phyloP scores from a whole-genome alignment of 2,329 filamentous ascomycete genomes.

The Myriosclerotinia duriaeana region DNA sequence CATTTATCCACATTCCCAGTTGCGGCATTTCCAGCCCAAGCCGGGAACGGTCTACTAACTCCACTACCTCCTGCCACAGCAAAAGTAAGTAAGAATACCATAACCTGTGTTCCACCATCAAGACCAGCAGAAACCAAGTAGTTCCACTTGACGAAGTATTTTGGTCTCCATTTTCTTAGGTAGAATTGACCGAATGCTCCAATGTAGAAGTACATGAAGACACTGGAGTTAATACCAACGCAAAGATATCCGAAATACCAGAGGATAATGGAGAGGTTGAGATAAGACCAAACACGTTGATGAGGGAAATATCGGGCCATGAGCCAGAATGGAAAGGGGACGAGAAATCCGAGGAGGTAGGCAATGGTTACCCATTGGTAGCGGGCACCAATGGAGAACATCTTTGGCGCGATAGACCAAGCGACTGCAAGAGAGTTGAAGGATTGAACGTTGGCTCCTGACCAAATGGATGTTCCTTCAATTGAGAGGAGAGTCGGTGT shows the following conservation, averaged over 20 bases:
- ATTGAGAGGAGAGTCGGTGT: slow-evolving; percentile 61
- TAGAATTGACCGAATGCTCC: slow-evolving; percentile 68
- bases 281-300: slow-evolving; percentile 60
- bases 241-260: slow-evolving; percentile 63
- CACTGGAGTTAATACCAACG: slow-evolving; percentile 68
- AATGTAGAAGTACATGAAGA: slow-evolving; percentile 66
- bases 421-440: slow-evolving; percentile 69
- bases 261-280: slow-evolving; percentile 67
- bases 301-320: slow-evolving; percentile 55
- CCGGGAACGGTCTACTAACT: slow-evolving; percentile 34
- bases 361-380: slow-evolving; percentile 68
- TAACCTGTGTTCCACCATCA: slow-evolving; percentile 66
- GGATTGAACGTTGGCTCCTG: slow-evolving; percentile 57
- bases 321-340: slow-evolving; percentile 60
- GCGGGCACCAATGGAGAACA: slow-evolving; percentile 63
- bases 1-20: slow-evolving; percentile 31
- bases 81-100: slow-evolving; percentile 69
- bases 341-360: slow-evolving; percentile 66
- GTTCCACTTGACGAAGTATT: slow-evolving; percentile 78
- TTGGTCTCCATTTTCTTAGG: slow-evolving; percentile 52
- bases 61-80: slow-evolving; percentile 44
- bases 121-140: slow-evolving; percentile 72
- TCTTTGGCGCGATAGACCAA: slow-evolving; percentile 70
- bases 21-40: slow-evolving; percentile 29
- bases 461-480: slow-evolving; percentile 57